A percentile compares a stretch with the other conserved stretches of the same genome.
Conservation (phyloP, 2,329 filamentous ascomycete genomes). For the Cytospora piceae region DNA sequence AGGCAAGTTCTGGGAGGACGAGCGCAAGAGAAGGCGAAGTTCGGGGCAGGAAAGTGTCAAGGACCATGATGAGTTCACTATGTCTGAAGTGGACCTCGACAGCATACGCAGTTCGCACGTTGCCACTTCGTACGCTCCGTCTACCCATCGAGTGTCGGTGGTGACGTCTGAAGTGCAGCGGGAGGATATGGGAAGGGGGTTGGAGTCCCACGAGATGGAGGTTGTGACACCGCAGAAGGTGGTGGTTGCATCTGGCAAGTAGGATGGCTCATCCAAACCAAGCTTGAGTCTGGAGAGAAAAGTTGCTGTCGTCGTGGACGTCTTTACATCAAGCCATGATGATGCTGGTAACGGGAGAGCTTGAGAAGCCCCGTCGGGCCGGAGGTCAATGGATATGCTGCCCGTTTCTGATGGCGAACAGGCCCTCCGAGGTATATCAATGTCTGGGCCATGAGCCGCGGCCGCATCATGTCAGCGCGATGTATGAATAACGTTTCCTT, state of each 20-base stretch:
- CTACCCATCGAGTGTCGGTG: constrained; percentile 19
- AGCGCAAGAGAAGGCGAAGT: constrained; percentile 23
- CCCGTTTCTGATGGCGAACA: no score
- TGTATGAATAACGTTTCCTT: neutral
- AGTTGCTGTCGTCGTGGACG: neutral
- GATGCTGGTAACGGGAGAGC: neutral
- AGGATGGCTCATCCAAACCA: neutral
- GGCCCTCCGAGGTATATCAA: neutral
- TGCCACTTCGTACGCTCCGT: constrained; percentile 24
- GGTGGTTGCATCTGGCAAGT: constrained; percentile 1
- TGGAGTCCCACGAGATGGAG: constrained; percentile 25
- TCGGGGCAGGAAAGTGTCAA: constrained; percentile 11
- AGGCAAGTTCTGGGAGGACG: constrained; percentile 36
- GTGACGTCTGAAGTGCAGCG: constrained; percentile 10
- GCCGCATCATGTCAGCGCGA: neutral
- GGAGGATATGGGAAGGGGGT: constrained; percentile 1
- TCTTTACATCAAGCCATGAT: neutral
- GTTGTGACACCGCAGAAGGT: constrained; percentile 23
- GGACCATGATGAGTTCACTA: constrained; percentile 26
- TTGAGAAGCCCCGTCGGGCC: neutral
- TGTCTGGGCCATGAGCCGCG: neutral
- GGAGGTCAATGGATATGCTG: no score
- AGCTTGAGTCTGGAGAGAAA: neutral
- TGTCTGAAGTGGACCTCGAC: constrained; percentile 27
- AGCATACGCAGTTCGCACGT: constrained; percentile 22